Evolutionary conservation across 1,139 yeast genomes (phyloP), one percentile per base, ranked within the genome.

Genomic region (Candida neerlandica): DNA sequence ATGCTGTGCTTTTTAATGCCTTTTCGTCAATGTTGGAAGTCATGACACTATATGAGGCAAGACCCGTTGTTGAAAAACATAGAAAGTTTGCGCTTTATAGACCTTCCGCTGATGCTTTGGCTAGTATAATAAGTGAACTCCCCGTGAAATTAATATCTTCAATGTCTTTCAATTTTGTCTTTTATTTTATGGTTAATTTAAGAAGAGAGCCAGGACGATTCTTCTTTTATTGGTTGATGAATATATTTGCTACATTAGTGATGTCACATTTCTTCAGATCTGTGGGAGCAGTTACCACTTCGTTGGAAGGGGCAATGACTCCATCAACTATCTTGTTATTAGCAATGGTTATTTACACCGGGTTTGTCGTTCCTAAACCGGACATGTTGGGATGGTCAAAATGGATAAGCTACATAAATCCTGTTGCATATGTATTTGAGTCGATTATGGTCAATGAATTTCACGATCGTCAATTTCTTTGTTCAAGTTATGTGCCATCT

Each of bases 61-160:
- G 89, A 61, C 82, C 82, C n/a, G 78, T 84, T 57, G 72, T 83
- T 46, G 80, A 80, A 54, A 84, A 84, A 61, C 89, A 84, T 58
- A 81, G 80, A 56, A 73, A 79, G 19, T 84, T 78, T 59, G 84
- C 86, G 3, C 73, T 84, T 65, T 85, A 84, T 58, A 84, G 82
- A 53, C 82, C 85, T 18, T 78, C 87, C 23, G 85, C 85, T 15
- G 88, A 84, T 63, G 83, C 87, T 4, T 61, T 83, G 45, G 85
- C 84, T 50, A 76, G 77, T 50, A 71, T 83, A 56, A 62, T 83
- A 46, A 77, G 86, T 29, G 85, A 82, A 58, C 63, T 83, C 45
- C 89, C 89, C 4, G 67, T 76, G 26, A 83, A 84, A 60, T 51
- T 80, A 10, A 52, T 70, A 32, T 75, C 80, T 54, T 68, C 81